Conservation (phyloP, 2,329 filamentous ascomycete genomes). For the Laburnicola sp. region DNA sequence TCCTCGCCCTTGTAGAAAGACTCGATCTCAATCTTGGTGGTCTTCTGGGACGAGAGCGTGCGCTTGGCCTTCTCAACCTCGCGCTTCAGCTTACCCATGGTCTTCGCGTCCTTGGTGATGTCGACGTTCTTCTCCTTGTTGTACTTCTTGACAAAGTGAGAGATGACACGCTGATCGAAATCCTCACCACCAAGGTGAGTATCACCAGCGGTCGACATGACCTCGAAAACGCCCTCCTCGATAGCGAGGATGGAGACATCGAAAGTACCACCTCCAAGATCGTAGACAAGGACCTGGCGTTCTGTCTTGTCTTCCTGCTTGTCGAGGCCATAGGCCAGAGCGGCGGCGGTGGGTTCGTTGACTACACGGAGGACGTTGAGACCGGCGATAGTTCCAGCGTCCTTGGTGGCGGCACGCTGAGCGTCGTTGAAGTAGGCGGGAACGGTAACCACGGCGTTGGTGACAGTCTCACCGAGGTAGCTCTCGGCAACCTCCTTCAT, state of each 20-base stretch:
- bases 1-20: neutral
- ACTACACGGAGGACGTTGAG: slow-evolving; percentile 94
- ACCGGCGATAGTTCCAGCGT: slow-evolving; percentile 87
- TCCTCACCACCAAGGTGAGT: slow-evolving; percentile 98
- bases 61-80: slow-evolving; percentile 99
- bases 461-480: slow-evolving; percentile 80
- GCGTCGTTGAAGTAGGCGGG: slow-evolving; percentile 98
- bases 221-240: slow-evolving; percentile 90
- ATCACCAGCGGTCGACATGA: slow-evolving; percentile 91
- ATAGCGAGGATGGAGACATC: slow-evolving; percentile 73
- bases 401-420: slow-evolving; percentile 95
- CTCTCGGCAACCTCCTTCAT: slow-evolving; percentile 82
- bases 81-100: slow-evolving; percentile 99
- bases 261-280: too few relatives aligned
- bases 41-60: slow-evolving; percentile 67
- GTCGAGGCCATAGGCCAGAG: slow-evolving; percentile 84
- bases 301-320: too few relatives aligned
- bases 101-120: slow-evolving; percentile 90
- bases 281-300: too few relatives aligned
- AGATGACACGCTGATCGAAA: slow-evolving; percentile 97
- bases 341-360: slow-evolving; percentile 93
- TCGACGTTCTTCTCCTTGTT: slow-evolving; percentile 98
- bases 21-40: neutral
- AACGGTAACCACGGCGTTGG: slow-evolving; percentile 88
- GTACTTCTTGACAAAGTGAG: slow-evolving; percentile 93